phyloP scores from a whole-genome alignment of 257 asterid species.

The Mitragyna speciosa region DNA sequence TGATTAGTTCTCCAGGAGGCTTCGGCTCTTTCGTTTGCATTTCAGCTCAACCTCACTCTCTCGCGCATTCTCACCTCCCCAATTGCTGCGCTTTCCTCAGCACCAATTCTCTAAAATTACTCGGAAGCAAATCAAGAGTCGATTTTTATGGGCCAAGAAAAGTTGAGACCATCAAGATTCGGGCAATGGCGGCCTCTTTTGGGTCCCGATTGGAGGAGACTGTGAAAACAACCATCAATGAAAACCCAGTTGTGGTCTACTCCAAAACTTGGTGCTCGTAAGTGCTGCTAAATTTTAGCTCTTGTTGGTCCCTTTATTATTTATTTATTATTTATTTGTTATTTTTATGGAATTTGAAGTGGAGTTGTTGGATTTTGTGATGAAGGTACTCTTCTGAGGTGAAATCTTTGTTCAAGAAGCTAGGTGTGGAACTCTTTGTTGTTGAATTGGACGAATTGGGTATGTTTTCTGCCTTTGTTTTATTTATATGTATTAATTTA shows the following conservation, averaged over 20 bases:
- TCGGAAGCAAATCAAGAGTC: constrained; percentile 25
- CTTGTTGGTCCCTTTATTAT: background rate
- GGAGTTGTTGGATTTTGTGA: constrained; percentile 14
- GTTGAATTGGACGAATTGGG: constrained; percentile 86
- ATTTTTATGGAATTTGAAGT: background rate
- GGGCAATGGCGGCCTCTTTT: constrained; percentile 65
- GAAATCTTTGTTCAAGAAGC: constrained; percentile 71
- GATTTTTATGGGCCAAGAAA: constrained; percentile 8
- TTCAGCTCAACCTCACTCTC: constrained; percentile 15
- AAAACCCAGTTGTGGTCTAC: constrained; percentile 82
- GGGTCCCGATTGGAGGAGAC: constrained; percentile 61
- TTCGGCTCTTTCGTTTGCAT: constrained; percentile 1
- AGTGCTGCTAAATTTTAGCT: constrained; percentile 26
- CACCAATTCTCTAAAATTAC: constrained; percentile 15
- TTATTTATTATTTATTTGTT: background rate
- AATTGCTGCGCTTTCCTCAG: background rate
- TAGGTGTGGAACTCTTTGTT: constrained; percentile 78
- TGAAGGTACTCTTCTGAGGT: constrained; percentile 76
- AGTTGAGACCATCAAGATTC: constrained; percentile 35
- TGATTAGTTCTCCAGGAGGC: constrained; percentile 17
- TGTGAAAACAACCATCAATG: constrained; percentile 54
- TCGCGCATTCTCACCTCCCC: constrained; percentile 14
- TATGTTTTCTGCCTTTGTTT: constrained; percentile 22
- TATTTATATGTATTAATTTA: background rate
- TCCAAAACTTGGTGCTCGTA: constrained; percentile 96